Evolutionary conservation across 768 basidiomycete genomes (phyloP).

Genomic region (Xerocomus brunneocitrinus): DNA sequence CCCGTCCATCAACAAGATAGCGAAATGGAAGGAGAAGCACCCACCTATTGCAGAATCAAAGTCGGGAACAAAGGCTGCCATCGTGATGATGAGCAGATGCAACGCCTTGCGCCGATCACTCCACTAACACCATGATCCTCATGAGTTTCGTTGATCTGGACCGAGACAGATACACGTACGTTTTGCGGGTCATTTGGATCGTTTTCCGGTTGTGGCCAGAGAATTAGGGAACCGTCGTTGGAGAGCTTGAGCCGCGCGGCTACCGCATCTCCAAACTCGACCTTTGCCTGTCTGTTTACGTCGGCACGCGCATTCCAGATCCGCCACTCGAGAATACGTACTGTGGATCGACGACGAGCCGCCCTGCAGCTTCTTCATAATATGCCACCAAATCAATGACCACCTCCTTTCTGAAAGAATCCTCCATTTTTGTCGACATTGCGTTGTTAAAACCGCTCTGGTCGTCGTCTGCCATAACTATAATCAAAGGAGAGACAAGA

Average conservation of each 20-base stretch:
- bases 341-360: slow-evolving; percentile 60
- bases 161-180: slow-evolving; percentile 25
- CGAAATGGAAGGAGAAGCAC: neutral
- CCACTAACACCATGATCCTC: slow-evolving; percentile 35
- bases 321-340: slow-evolving; percentile 26
- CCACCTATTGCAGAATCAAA: slow-evolving; percentile 50
- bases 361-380: slow-evolving; percentile 53
- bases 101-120: slow-evolving; percentile 39
- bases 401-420: neutral
- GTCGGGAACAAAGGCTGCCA: slow-evolving; percentile 52
- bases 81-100: slow-evolving; percentile 44
- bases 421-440: neutral
- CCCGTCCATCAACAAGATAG: neutral
- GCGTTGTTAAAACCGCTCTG: neutral
- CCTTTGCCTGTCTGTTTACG: slow-evolving; percentile 37
- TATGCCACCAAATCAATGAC: slow-evolving; percentile 35
- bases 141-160: neutral
- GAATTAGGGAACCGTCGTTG: slow-evolving; percentile 40
- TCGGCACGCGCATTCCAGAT: neutral
- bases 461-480: neutral
- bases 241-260: slow-evolving; percentile 46
- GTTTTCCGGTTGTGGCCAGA: slow-evolving; percentile 53
- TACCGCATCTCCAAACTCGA: slow-evolving; percentile 46
- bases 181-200: slow-evolving; percentile 53
- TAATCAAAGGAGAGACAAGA: neutral